phyloP scores from a whole-genome alignment of 306 rosid species.

The Senna siamea region DNA sequence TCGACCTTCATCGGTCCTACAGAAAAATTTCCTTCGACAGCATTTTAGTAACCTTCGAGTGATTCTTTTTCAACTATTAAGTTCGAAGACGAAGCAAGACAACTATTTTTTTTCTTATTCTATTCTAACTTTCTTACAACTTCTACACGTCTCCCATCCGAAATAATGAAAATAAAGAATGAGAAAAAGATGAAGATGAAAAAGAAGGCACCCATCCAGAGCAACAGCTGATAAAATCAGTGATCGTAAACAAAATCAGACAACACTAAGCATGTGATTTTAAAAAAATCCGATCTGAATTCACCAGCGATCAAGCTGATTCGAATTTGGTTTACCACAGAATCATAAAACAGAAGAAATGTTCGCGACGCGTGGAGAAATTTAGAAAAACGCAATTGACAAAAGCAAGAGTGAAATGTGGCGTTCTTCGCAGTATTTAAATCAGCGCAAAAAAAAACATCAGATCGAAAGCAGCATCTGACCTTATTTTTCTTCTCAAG shows the following conservation, averaged over 20 bases:
- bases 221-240: constrained; percentile 14
- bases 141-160: background rate
- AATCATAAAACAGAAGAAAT: background rate
- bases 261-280: background rate
- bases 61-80: background rate
- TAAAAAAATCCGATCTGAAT: background rate
- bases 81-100: no score
- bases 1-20: background rate
- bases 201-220: background rate
- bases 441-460: background rate
- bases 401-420: background rate
- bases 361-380: background rate
- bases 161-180: background rate
- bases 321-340: background rate
- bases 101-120: background rate
- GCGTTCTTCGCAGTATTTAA: background rate
- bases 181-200: background rate
- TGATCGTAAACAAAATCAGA: background rate
- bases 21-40: background rate
- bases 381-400: background rate
- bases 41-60: background rate
- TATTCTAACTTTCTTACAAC: background rate
- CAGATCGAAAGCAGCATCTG: background rate
- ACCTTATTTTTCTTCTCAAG: background rate
- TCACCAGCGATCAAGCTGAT: background rate